phyloP scores from a whole-genome alignment of 352 stramenopile species.

The Phytophthora rubi region DNA sequence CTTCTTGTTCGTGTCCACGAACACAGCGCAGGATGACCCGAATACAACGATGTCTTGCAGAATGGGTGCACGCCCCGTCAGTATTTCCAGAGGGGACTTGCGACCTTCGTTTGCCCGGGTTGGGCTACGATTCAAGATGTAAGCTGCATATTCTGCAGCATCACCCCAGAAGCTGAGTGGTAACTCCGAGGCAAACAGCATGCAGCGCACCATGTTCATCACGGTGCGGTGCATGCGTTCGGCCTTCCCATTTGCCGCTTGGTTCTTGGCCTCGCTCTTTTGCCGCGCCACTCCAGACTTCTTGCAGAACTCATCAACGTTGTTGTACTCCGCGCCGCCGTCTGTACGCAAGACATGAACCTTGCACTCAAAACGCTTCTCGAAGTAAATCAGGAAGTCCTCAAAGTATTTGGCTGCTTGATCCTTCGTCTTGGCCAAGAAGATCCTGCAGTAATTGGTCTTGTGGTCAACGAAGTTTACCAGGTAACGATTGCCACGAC shows the following conservation, averaged over 20 bases:
- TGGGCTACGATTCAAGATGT: neutral
- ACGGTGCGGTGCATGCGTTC: slow-evolving; percentile 17
- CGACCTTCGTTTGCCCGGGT: neutral
- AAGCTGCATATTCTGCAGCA: neutral
- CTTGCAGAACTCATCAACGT: slow-evolving; percentile 38
- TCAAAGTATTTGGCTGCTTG: slow-evolving; percentile 15
- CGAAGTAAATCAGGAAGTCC: slow-evolving; percentile 16
- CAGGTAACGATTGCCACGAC: slow-evolving; percentile 25
- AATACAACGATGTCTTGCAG: neutral
- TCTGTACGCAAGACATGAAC: slow-evolving; percentile 23
- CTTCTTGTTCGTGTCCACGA: neutral
- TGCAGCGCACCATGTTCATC: neutral
- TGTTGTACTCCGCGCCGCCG: slow-evolving; percentile 33
- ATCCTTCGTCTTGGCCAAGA: slow-evolving; percentile 19
- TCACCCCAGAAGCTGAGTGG: neutral
- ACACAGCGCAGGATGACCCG: neutral
- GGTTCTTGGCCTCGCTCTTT: slow-evolving; percentile 27
- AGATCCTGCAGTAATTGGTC: slow-evolving; percentile 26
- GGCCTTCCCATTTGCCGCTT: slow-evolving; percentile 36
- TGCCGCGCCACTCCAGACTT: slow-evolving; percentile 29
- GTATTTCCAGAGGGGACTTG: neutral
- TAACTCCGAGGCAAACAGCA: neutral
- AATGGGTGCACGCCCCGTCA: neutral
- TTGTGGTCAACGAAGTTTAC: slow-evolving; percentile 28
- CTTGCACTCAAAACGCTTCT: slow-evolving; percentile 17